phyloP scores from a whole-genome alignment of 345 rosid species.

The Rubroshorea leprosula region DNA sequence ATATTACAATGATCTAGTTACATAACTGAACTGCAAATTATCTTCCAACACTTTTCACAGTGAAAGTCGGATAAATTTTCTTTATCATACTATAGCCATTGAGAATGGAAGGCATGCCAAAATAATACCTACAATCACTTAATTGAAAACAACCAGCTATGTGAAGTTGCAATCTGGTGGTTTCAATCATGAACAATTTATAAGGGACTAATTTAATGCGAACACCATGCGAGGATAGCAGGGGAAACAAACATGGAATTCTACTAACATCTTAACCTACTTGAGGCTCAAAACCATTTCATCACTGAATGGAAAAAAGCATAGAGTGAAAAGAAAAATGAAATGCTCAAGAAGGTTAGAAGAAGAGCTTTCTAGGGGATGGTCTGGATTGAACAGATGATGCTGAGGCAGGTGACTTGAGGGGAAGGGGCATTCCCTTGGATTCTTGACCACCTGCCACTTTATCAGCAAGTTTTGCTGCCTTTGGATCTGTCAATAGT shows the following conservation, averaged over 20 bases:
- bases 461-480: conserved; percentile 55
- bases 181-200: not conserved
- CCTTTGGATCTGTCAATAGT: conserved; percentile 69
- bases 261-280: not conserved
- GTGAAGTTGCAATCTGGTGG: not conserved
- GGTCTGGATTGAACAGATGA: conserved; percentile 46
- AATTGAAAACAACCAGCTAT: not conserved
- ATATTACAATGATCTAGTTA: no score
- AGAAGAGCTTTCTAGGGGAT: conserved; percentile 70
- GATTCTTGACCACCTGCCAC: conserved; percentile 44
- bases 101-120: no score
- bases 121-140: no score
- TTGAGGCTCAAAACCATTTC: not conserved
- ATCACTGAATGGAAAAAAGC: not conserved
- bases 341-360: conserved; percentile 28
- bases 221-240: not conserved
- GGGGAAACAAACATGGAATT: not conserved
- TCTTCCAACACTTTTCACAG: no score
- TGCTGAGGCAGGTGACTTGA: conserved; percentile 35
- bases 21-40: no score
- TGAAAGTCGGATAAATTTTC: no score
- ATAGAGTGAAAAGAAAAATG: not conserved
- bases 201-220: not conserved
- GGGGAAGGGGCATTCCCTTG: conserved; percentile 48
- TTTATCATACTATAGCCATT: no score